A percentile compares a stretch with the other conserved stretches of the same genome.
phyloP scores from a whole-genome alignment of 139 green algal species.

The Chlamydomonas sp. region DNA sequence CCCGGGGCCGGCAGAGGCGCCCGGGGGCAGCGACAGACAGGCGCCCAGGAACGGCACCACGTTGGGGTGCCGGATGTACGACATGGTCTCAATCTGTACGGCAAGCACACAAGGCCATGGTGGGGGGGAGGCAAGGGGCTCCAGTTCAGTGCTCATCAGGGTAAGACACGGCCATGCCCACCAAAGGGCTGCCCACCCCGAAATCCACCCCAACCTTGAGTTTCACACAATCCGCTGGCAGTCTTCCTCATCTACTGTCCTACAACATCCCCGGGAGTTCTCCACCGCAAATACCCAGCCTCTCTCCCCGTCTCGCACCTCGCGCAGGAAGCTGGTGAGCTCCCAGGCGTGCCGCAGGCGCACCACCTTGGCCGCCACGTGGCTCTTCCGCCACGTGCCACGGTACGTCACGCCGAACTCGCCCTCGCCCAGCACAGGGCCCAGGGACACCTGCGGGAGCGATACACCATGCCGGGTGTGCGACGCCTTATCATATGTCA shows the following conservation, averaged over 20 bases:
- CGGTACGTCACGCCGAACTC: slow-evolving; percentile 83
- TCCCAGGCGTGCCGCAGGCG: slow-evolving; percentile 54
- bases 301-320: slow-evolving; percentile 65
- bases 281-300: slow-evolving; percentile 21
- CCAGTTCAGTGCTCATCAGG: background rate
- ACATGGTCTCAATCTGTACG: slow-evolving; percentile 66
- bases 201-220: background rate
- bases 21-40: slow-evolving; percentile 49
- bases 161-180: background rate
- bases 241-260: too few species aligned
- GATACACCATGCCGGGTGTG: background rate
- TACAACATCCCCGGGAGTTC: background rate
- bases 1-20: too few species aligned
- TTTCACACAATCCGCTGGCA: too few species aligned
- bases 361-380: slow-evolving; percentile 78
- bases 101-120: slow-evolving; percentile 18
- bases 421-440: slow-evolving; percentile 72
- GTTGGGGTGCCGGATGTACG: slow-evolving; percentile 74
- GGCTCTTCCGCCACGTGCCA: slow-evolving; percentile 74
- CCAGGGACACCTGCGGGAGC: slow-evolving; percentile 64
- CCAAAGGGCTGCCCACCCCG: background rate
- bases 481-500: too few species aligned
- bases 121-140: background rate
- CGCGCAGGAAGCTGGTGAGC: slow-evolving; percentile 79
- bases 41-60: slow-evolving; percentile 75